Evolutionary conservation across 73 alveolate genomes (phyloP).

Genomic region (Paramecium octaurelia): DNA sequence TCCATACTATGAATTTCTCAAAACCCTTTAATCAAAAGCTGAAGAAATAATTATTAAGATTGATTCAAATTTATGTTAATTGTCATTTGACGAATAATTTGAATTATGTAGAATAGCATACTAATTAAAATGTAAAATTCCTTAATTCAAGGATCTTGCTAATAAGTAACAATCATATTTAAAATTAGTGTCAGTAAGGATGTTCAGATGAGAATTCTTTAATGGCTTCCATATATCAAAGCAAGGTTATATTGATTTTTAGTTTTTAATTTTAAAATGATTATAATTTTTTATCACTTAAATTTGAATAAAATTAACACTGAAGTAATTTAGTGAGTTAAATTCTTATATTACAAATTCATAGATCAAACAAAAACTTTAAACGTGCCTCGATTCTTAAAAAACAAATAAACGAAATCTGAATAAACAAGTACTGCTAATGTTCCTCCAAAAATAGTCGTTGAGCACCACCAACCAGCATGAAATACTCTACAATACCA

Average conservation of each 20-base stretch:
- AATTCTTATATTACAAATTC: too few species aligned
- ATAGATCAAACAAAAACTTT: not conserved
- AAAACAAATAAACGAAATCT: not conserved
- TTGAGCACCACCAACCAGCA: slow-evolving; percentile 36
- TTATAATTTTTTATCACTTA: too few species aligned
- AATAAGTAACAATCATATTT: not conserved
- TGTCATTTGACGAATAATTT: not conserved
- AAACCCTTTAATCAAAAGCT: not conserved
- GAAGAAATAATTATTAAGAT: not conserved
- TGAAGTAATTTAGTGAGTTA: not conserved
- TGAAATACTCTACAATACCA: slow-evolving; percentile 24
- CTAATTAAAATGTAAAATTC: not conserved
- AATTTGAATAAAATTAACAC: too few species aligned
- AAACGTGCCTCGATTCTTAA: not conserved
- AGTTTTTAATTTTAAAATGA: not conserved
- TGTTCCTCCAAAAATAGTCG: not conserved
- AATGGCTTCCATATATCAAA: not conserved
- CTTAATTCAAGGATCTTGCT: not conserved
- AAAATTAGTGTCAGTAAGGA: not conserved
- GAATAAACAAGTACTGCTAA: not conserved
- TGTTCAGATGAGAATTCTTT: not conserved
- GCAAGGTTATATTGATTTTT: not conserved
- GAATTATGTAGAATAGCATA: slow-evolving; percentile 6
- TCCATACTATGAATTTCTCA: not conserved
- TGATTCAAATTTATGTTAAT: not conserved